Base-by-base conservation (phyloP, 768 basidiomycete genomes). In the Phaeotremella fagi region DNA sequence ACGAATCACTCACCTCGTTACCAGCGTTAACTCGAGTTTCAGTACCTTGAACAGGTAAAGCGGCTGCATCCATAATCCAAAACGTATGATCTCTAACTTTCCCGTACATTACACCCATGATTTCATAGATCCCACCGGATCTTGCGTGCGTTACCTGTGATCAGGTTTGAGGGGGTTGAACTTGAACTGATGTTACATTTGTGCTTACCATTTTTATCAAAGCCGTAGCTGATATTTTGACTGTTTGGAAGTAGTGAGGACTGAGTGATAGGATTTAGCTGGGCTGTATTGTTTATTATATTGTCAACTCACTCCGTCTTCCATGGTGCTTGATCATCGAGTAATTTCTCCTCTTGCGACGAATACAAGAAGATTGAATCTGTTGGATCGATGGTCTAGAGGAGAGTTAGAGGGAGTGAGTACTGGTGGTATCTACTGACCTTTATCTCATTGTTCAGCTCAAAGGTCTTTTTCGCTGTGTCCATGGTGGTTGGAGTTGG, bases 81-180 rank as follows among this genome's bases (percentile, higher is more conserved):
- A 80, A 75, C 2, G 75, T 72, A 25, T 72, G 71, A 46, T 76
- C 76, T 46, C 75, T 63, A 31, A 95, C 85, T 76, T 95, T 94
- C 52, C 92, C 92, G 75, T 95, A 92, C 91, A 99, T 95, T 27
- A 98, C 82, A 9, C 94, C 94, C 94, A 99, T 99, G 70, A 99
- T 95, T 77, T 99, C 94, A 78, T 97, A 89, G 54, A 87, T 86
- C 4, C 95, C 94, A 54, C 94, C 94, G 2, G 94, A 97, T 46
- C 94, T 84, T 27, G 94, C 94, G 73, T 97, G 94, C 28, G 77
- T 79, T 29, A 79, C 76, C 77, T 78, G 36, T n/a, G 3, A n/a
- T n/a, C 16, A 33, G 14, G 22, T 44, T 33, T 7, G 31, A 33
- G 7, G 16, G 16, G 31, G 7, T 16, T 33, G n/a, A n/a, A 33